Evolutionary conservation across 495 filamentous ascomycete genomes (phyloP), one percentile per base, ranked within the genome.

Genomic region (Annulohypoxylon nitens): DNA sequence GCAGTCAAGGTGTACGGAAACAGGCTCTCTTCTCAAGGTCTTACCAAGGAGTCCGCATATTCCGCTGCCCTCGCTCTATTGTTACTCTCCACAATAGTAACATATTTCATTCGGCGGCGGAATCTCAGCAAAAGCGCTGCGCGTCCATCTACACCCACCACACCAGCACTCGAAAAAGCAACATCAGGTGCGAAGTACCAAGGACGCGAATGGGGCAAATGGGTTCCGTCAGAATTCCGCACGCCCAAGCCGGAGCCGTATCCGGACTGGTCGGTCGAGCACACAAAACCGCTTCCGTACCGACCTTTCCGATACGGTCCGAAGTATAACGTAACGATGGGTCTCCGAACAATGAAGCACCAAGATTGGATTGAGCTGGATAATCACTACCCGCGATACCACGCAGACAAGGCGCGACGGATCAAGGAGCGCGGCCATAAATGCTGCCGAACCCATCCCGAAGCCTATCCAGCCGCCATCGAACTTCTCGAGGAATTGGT

Each of bases 311-410:
- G 90, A 81, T 89, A 95, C 83, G 93, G 93, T 2, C 92, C 92
- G 10, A 83, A 82, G 41, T 84, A 85, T 58, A 89, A 93, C 76
- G 86, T 94, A 64, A 97, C 92, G 1, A 93, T 97, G 92, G 94
- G 94, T 2, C 83, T 97, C 12, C 87, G 93, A 51, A 89, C 85
- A 23, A 88, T 96, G 86, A 86, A 91, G 69, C 93, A 90, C 84
- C 88, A 91, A 73, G 91, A 93, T 41, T 97, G 93, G 93, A 96
- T 97, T 71, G 91, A 97, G 81, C 88, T 97, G 41, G 94, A 97
- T 81, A 94, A 92, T 74, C 88, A 96, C 54, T 97, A 89, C 80
- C 84, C 89, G 2, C 88, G 88, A 60, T 97, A 87, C 81, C 93
- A 97, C 81, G 85, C 87, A 47, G 86, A 89, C 74, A 97, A 97